phyloP scores from a whole-genome alignment of 139 green algal species.

The Chlamydomonas sphaeroides region DNA sequence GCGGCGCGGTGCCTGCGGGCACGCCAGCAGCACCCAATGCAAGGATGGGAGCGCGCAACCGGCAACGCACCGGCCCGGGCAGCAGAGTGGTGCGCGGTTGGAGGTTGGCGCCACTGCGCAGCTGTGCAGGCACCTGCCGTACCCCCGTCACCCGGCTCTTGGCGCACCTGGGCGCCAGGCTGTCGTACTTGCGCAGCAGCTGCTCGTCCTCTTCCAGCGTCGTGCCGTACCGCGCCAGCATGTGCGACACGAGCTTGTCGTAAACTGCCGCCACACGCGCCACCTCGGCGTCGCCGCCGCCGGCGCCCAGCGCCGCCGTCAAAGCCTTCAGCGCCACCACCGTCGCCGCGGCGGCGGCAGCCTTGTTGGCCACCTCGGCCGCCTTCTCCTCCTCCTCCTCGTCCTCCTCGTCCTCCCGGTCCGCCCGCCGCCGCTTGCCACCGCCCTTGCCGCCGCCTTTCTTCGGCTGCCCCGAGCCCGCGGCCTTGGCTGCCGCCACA shows the following conservation, averaged over 20 bases:
- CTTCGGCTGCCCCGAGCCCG: background rate
- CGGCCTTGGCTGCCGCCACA: background rate
- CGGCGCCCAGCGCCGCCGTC: background rate
- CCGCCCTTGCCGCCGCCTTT: too few relatives aligned
- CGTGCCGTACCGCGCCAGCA: slow-evolving; percentile 47
- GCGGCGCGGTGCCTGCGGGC: background rate
- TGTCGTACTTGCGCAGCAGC: slow-evolving; percentile 2
- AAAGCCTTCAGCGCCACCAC: background rate
- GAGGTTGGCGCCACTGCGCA: too few relatives aligned
- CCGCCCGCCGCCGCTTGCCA: background rate
- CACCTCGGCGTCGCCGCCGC: background rate
- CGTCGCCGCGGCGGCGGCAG: background rate
- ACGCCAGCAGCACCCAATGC: too few relatives aligned
- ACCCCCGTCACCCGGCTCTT: too few relatives aligned
- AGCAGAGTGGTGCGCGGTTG: too few relatives aligned
- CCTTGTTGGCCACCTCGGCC: background rate
- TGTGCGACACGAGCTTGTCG: slow-evolving; percentile 1
- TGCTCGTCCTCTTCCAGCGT: slow-evolving; percentile 45
- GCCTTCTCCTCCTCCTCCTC: background rate
- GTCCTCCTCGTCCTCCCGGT: background rate
- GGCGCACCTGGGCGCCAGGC: background rate
- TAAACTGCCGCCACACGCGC: slow-evolving; percentile 3
- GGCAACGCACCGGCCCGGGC: too few relatives aligned
- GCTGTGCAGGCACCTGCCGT: too few relatives aligned
- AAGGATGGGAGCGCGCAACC: too few relatives aligned